These are phyloP conservation scores for Leucoagaricus sp. DNA, from an alignment of 1,284 basidiomycete species.

Conservation along the genomic window DNA sequence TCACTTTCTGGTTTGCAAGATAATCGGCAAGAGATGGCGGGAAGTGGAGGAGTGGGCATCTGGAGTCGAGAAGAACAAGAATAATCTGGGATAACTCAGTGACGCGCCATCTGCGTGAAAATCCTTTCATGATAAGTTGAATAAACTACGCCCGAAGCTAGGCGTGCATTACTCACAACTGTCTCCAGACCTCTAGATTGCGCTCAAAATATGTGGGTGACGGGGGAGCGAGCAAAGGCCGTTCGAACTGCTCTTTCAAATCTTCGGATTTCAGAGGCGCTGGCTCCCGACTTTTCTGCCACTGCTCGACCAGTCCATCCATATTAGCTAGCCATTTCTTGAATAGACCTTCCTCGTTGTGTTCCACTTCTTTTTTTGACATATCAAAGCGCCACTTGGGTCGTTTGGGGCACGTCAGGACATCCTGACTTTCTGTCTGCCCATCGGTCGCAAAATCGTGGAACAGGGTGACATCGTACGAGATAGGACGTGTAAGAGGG, in stretches of 20 bases:
- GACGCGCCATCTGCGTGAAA: conserved; percentile 73
- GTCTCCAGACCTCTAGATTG: conserved; percentile 91
- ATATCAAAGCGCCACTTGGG: conserved; percentile 86
- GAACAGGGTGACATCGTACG: conserved; percentile 45
- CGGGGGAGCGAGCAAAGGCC: conserved; percentile 44
- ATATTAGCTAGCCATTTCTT: conserved; percentile 72
- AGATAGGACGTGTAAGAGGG: conserved; percentile 62
- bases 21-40: conserved; percentile 57
- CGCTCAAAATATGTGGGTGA: conserved; percentile 84
- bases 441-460: conserved; percentile 31
- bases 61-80: conserved; percentile 83
- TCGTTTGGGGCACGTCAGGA: conserved; percentile 62
- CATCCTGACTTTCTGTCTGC: conserved; percentile 17
- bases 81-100: conserved; percentile 85
- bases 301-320: conserved; percentile 56
- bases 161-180: conserved; percentile 68
- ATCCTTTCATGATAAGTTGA: conserved; percentile 14
- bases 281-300: conserved; percentile 40
- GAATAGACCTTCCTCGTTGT: conserved; percentile 81
- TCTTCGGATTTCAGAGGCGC: conserved; percentile 22
- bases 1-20: conserved; percentile 56
- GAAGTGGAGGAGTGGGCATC: conserved; percentile 76
- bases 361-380: conserved; percentile 85
- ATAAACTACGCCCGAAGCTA: background rate
- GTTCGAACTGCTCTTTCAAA: conserved; percentile 20